A percentile compares a stretch with the other conserved stretches of the same genome.
Evolutionary conservation across 306 rosid genomes (phyloP).

Genomic region (Acacia acuminata): DNA sequence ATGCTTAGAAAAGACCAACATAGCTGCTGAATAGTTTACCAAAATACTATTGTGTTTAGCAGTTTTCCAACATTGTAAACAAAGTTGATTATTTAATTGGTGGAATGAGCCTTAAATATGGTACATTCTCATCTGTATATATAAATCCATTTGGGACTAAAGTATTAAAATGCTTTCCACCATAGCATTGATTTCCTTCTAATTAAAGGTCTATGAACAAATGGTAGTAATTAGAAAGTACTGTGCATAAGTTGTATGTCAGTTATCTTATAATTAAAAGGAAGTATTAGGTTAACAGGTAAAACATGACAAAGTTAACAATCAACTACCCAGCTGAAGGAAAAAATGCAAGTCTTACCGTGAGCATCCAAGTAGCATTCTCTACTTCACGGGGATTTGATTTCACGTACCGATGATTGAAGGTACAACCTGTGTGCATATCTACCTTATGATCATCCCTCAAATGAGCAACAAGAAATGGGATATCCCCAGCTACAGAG

Average conservation of each 20-base stretch:
- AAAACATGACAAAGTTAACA: slow-evolving; percentile 12
- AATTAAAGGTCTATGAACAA: not conserved
- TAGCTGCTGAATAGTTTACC: slow-evolving; percentile 6
- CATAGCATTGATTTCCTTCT: slow-evolving; percentile 8
- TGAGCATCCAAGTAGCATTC: slow-evolving; percentile 99
- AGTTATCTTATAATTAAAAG: not conserved
- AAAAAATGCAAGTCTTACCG: slow-evolving; percentile 53
- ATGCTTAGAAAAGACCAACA: slow-evolving; percentile 16
- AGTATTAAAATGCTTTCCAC: not conserved
- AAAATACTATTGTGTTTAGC: slow-evolving; percentile 11
- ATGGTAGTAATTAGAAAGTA: not conserved
- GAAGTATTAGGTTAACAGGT: not conserved
- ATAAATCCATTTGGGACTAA: not conserved
- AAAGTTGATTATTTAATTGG: slow-evolving; percentile 1
- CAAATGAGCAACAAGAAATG: slow-evolving; percentile 90
- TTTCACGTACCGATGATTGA: slow-evolving; percentile 97
- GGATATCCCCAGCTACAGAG: slow-evolving; percentile 84
- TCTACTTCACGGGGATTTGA: slow-evolving; percentile 99
- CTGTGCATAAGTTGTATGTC: not conserved
- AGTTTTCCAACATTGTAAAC: slow-evolving; percentile 2
- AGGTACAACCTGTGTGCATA: slow-evolving; percentile 99
- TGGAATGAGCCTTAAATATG: not conserved
- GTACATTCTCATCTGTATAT: not conserved
- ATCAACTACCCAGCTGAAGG: not conserved
- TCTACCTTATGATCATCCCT: slow-evolving; percentile 99